Base-by-base conservation (phyloP, 306 rosid genomes). In the Arachis stenosperma region DNA sequence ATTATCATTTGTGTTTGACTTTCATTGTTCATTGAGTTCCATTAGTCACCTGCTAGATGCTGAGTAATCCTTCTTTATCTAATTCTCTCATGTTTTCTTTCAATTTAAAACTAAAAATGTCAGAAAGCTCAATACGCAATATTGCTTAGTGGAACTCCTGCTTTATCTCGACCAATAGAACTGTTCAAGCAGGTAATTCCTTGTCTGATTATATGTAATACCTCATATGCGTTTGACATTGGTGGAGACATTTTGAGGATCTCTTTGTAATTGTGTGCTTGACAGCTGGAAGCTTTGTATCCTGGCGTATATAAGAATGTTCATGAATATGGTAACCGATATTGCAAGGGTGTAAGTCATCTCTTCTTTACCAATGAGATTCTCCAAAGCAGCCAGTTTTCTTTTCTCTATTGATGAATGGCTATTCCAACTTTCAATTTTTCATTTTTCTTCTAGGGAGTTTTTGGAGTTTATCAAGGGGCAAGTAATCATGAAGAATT, bases 91-190 rank as follows among this genome's bases (percentile, higher is more conserved):
- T 67, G 56, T 22, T 44, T 73, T 75, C 41, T 71, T 55, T 74
- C 58, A 17, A 61, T 40, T 15, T 15, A 39, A 55, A 73, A 61
- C 77, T 61, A 64, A 60, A 73, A 37, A 27, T 48, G 52, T 61
- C 90, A 93, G 97, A 91, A 89, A 85, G 96, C 98, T 84, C 84
- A 83, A 69, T 91, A 86, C 80, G 95, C 95, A 68, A 81, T 94
- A 58, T 76, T 94, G 81, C 90, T 91, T 59, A 94, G 98, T 84
- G 98, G 98, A 86, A 94, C 98, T 81, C 98, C 98, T 52, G 98
- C 98, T 64, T 80, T 94, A 81, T 94, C 98, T 58, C 85, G 98
- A 53, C 98, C 98, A 14, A 94, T 94, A 71, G 98, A 94, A 82
- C 81, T 94, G 46, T 88, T 84, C 79, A 94, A 89, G 77, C 98